Percentiles rank a stretch among this genome's conserved stretches.
These are phyloP conservation scores for Warburgia ugandensis DNA, from an alignment of 164 flowering plant species.

Conservation along the genomic window DNA sequence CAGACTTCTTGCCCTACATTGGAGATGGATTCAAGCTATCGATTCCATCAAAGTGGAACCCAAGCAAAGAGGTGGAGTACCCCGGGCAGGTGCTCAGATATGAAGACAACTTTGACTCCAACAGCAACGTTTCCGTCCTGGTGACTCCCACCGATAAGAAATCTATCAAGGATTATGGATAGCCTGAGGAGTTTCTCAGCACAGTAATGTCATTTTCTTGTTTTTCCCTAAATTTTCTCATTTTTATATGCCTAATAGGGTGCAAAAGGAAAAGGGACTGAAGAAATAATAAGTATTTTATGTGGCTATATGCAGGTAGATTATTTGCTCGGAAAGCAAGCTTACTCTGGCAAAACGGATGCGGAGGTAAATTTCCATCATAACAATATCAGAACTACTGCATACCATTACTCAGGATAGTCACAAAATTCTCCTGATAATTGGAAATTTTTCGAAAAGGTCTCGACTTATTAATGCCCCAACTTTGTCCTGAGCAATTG, in stretches of 20 bases:
- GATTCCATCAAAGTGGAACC: conserved; percentile 94
- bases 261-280: no score
- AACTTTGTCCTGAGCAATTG: no score
- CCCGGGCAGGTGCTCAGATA: conserved; percentile 92
- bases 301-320: conserved; percentile 48
- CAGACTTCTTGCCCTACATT: conserved; percentile 61
- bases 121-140: conserved; percentile 58
- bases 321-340: conserved; percentile 79
- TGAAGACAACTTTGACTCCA: conserved; percentile 91
- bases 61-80: conserved; percentile 86
- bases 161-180: conserved; percentile 69
- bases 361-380: conserved; percentile 68
- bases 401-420: no score
- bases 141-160: conserved; percentile 71
- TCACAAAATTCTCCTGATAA: no score
- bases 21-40: conserved; percentile 81
- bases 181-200: conserved; percentile 83
- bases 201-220: conserved; percentile 28
- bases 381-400: background rate
- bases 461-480: no score
- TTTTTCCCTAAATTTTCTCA: no score
- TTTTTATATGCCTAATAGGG: no score
- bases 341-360: conserved; percentile 67
- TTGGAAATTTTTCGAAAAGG: no score
- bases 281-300: background rate